Evolutionary conservation across 768 basidiomycete genomes (phyloP).

Genomic region (Termitomyces sp.): DNA sequence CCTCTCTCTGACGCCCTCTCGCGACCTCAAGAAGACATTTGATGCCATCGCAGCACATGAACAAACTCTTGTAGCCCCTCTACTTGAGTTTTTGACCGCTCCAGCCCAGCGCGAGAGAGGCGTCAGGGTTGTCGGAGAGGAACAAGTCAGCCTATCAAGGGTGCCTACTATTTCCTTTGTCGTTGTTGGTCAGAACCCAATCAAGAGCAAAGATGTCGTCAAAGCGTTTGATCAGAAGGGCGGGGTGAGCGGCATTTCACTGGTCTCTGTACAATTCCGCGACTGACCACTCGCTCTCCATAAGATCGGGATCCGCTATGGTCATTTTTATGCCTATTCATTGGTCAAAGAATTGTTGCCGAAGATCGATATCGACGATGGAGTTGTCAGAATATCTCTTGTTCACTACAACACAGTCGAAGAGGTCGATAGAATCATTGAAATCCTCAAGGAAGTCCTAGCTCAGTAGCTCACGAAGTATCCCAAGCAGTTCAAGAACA

Average conservation of each 20-base stretch:
- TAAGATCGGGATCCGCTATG: slow-evolving; percentile 75
- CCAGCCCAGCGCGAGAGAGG: slow-evolving; percentile 49
- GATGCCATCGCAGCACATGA: slow-evolving; percentile 60
- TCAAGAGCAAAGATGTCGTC: slow-evolving; percentile 64
- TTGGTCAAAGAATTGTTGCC: slow-evolving; percentile 51
- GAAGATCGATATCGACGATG: slow-evolving; percentile 57
- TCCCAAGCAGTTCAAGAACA: neutral
- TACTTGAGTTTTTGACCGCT: slow-evolving; percentile 54
- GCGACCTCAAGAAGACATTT: slow-evolving; percentile 48
- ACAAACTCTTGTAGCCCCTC: slow-evolving; percentile 46
- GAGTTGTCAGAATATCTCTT: slow-evolving; percentile 69
- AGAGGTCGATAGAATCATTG: slow-evolving; percentile 61
- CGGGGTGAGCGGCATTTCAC: slow-evolving; percentile 39
- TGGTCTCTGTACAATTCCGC: neutral
- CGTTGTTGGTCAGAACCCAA: slow-evolving; percentile 51
- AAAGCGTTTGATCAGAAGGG: slow-evolving; percentile 59
- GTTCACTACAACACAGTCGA: slow-evolving; percentile 79
- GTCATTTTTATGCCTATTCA: slow-evolving; percentile 76
- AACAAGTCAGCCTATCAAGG: slow-evolving; percentile 34
- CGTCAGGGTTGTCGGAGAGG: slow-evolving; percentile 65
- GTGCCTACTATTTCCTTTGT: slow-evolving; percentile 75
- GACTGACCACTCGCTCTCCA: neutral
- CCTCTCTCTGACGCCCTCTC: slow-evolving; percentile 48
- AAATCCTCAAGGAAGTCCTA: slow-evolving; percentile 49
- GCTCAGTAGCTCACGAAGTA: neutral